Percentiles rank a stretch among this genome's conserved stretches.
phyloP scores from a whole-genome alignment of 2,329 filamentous ascomycete genomes.

The Sodiomyces alkalinus region DNA sequence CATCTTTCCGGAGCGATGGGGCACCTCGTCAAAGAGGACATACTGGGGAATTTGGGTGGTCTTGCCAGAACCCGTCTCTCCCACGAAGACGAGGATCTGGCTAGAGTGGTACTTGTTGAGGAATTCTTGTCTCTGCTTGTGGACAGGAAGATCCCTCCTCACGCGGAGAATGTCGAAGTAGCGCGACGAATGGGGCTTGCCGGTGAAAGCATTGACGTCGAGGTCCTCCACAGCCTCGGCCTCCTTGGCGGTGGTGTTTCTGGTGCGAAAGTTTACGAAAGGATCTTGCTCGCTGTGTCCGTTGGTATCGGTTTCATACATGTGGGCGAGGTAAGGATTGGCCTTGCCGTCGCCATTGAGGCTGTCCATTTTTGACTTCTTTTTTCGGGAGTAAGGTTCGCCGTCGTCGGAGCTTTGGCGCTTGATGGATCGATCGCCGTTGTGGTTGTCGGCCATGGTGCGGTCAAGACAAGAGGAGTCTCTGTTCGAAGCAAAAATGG shows the following conservation, averaged over 20 bases:
- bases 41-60: slow-evolving; percentile 98
- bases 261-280: slow-evolving; percentile 56
- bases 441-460: slow-evolving; percentile 24
- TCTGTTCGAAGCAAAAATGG: neutral
- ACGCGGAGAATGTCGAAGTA: slow-evolving; percentile 85
- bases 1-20: slow-evolving; percentile 72
- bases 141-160: slow-evolving; percentile 74
- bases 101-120: slow-evolving; percentile 81
- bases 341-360: slow-evolving; percentile 17
- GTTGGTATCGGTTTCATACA: slow-evolving; percentile 44
- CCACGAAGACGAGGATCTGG: slow-evolving; percentile 95
- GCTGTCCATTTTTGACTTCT: slow-evolving; percentile 25
- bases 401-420: slow-evolving; percentile 28
- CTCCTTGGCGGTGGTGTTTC: slow-evolving; percentile 64
- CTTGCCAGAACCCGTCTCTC: slow-evolving; percentile 98
- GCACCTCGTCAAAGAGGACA: slow-evolving; percentile 91
- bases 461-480: neutral
- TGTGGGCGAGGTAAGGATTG: slow-evolving; percentile 89
- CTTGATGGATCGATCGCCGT: too few relatives aligned
- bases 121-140: slow-evolving; percentile 88
- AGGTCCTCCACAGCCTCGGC: slow-evolving; percentile 64
- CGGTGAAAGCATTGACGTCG: slow-evolving; percentile 75
- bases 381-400: slow-evolving; percentile 17
- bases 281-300: slow-evolving; percentile 20
- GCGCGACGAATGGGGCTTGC: slow-evolving; percentile 56